Conservation (phyloP, 257 asterid species). For the Coffea eugenioides region DNA sequence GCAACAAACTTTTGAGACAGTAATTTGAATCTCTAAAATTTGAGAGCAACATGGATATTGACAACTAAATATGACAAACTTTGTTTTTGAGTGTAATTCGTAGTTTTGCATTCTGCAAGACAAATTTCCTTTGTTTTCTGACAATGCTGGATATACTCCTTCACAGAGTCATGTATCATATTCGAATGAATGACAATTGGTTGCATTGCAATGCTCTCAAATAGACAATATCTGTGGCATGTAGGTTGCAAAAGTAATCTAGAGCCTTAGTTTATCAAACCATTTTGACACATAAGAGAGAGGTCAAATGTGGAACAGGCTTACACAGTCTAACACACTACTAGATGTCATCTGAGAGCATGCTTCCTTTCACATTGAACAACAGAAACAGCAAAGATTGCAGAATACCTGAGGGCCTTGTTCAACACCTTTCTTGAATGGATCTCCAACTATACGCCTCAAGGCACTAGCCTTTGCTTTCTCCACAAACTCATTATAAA, state of each 20-base stretch:
- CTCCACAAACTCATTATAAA: conserved; percentile 81
- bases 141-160: not conserved
- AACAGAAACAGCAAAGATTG: not conserved
- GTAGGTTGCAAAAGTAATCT: not conserved
- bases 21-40: too few relatives aligned
- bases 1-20: too few relatives aligned
- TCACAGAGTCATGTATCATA: not conserved
- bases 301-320: not conserved
- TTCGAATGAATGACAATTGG: too few relatives aligned
- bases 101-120: too few relatives aligned
- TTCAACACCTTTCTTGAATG: conserved; percentile 75
- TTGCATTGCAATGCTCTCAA: too few relatives aligned
- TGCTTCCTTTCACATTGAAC: not conserved
- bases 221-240: too few relatives aligned
- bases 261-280: not conserved
- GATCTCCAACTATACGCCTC: conserved; percentile 89
- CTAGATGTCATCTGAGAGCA: not conserved
- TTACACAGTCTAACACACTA: not conserved
- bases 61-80: not conserved
- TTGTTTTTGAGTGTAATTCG: too few relatives aligned
- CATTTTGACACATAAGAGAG: not conserved
- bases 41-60: too few relatives aligned
- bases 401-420: conserved; percentile 91
- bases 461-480: conserved; percentile 74
- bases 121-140: not conserved